Percentiles rank a stretch among this genome's conserved stretches.
Conservation (phyloP, 2,329 filamentous ascomycete genomes). For the Aspergillus glaucus region DNA sequence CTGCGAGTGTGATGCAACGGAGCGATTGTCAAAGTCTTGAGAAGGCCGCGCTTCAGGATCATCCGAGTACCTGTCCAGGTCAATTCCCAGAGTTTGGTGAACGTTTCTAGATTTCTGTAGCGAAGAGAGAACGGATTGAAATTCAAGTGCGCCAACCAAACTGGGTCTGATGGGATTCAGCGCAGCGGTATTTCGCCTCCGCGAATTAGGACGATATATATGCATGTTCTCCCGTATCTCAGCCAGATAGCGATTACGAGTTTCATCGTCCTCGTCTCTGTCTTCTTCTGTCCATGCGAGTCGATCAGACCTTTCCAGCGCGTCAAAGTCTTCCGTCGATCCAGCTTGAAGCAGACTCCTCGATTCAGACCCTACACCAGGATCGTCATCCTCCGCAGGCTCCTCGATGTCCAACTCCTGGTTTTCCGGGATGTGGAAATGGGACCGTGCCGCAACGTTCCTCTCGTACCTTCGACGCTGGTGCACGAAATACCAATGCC, state of each 20-base stretch:
- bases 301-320: conserved; percentile 49
- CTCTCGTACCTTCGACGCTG: conserved; percentile 56
- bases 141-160: conserved; percentile 87
- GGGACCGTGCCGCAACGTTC: conserved; percentile 66
- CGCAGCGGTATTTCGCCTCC: conserved; percentile 56
- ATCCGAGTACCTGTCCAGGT: conserved; percentile 63
- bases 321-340: conserved; percentile 59
- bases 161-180: conserved; percentile 86
- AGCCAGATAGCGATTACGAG: conserved; percentile 57
- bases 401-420: conserved; percentile 55
- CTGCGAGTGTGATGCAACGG: conserved; percentile 43
- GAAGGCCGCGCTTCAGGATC: conserved; percentile 42
- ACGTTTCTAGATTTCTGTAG: conserved; percentile 75
- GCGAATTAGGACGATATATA: conserved; percentile 61
- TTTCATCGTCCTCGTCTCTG: conserved; percentile 51
- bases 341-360: conserved; percentile 39
- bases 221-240: conserved; percentile 94
- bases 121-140: conserved; percentile 82
- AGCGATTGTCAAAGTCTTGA: conserved; percentile 43
- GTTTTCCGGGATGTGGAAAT: conserved; percentile 58
- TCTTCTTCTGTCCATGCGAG: conserved; percentile 39
- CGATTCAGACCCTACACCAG: conserved; percentile 39
- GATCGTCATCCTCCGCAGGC: conserved; percentile 51
- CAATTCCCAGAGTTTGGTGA: conserved; percentile 59
- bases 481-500: conserved; percentile 79